Base-by-base conservation (phyloP, 1,139 yeast genomes). In the Eremothecium sinecaudum region DNA sequence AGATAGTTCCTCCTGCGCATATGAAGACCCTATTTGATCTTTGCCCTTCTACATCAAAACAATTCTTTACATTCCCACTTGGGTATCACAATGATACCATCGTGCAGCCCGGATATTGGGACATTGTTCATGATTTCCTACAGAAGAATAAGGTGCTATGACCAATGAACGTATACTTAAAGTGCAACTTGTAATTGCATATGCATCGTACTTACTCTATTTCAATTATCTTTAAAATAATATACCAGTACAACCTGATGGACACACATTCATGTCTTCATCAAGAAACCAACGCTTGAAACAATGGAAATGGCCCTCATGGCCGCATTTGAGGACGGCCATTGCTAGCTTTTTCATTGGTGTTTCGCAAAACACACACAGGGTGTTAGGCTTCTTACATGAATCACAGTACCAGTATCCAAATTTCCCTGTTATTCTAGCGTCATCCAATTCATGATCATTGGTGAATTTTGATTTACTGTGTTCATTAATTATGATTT, bases 371-470 rank as follows among this genome's bases (percentile, higher is more conserved):
- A 79, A 73, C n/a, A 78, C 67, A 56, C 97, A 90, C 27, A 75
- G 71, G 43, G 73, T 78, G 43, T 74, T 78, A 18, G 65, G 64
- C 29, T 59, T 63, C 3, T 66, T 62, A 54, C 96, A 87, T 27
- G 66, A 67, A 34, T 76, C 84, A 60, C 96, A 87, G 53, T 77
- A 82, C 94, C 95, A 86, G 47, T 69, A 78, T 0, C 92, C 94
- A 47, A 71, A 68, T 11, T 61, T 46, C 13, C 42, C 18, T 34
- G 41, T 33, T 12, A 39, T 38, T 5, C 37, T 24, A 13, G 28
- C 22, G 18, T 36, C 28, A 2, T 41, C 45, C 13, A 34, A 28
- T 11, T 32, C 41, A 24, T 40, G 43, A 42, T 46, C 45, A 46
- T 57, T 20, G 33, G 48, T 35, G 44, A 44, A 43, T 35, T 56